These are phyloP conservation scores for Ophiocordyceps camponoti-floridani DNA, from an alignment of 2,329 filamentous ascomycete species.

Conservation along the genomic window DNA sequence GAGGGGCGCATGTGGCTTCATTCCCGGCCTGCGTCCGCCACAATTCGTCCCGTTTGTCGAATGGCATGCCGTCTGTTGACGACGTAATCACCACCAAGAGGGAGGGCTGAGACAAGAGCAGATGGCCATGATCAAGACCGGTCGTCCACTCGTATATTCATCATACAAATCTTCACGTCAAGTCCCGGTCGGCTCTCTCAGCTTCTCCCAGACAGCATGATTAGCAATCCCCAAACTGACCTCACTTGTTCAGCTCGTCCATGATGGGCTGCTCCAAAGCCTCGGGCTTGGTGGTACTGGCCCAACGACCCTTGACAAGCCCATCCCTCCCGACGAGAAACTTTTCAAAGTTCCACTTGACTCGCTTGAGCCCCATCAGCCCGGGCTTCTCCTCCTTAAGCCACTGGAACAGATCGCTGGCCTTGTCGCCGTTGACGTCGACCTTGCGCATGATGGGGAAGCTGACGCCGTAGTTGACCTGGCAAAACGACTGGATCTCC, in stretches of 20 bases:
- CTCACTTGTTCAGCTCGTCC: constrained; percentile 47
- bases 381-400: constrained; percentile 59
- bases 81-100: no score
- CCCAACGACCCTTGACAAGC: constrained; percentile 71
- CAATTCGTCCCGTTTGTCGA: no score
- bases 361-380: constrained; percentile 67
- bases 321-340: constrained; percentile 80
- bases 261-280: constrained; percentile 56
- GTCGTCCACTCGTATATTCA: no score
- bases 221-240: no score
- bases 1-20: no score
- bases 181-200: no score
- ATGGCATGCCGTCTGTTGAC: no score
- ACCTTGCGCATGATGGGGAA: constrained; percentile 88
- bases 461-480: constrained; percentile 76
- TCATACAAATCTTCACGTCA: no score
- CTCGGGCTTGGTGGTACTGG: constrained; percentile 76
- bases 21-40: no score
- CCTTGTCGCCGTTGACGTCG: constrained; percentile 77
- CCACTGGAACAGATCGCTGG: constrained; percentile 49
- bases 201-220: no score
- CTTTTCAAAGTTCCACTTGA: constrained; percentile 99
- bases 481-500: constrained; percentile 71
- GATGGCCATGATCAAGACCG: no score
- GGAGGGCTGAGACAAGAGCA: no score